Evolutionary conservation across 2,329 filamentous ascomycete species (phyloP).

Genomic region (Colletotrichum trifolii): DNA sequence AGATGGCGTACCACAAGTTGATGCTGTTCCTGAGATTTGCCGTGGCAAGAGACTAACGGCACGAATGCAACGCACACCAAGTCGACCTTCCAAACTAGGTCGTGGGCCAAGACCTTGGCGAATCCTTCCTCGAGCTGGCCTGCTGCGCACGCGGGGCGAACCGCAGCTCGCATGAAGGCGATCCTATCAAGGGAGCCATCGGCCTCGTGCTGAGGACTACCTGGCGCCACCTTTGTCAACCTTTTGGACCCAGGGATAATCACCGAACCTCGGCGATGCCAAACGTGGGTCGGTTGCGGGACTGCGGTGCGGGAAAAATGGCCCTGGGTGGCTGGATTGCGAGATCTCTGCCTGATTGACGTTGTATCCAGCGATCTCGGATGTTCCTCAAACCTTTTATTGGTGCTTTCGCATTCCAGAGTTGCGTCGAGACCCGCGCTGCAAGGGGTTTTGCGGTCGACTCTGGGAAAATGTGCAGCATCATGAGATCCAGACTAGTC

Average conservation of each 20-base stretch:
- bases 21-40: neutral
- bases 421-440: neutral
- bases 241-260: neutral
- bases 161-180: neutral
- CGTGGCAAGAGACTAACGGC: neutral
- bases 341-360: neutral
- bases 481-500: no score
- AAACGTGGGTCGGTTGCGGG: neutral
- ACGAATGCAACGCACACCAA: neutral
- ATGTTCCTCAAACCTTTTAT: neutral
- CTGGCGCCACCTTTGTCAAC: neutral
- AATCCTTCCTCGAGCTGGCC: neutral
- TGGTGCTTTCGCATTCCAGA: constrained; percentile 11
- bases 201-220: neutral
- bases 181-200: neutral
- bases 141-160: neutral
- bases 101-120: neutral
- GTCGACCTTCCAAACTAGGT: neutral
- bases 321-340: neutral
- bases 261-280: neutral
- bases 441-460: constrained; percentile 8
- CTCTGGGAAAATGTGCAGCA: neutral
- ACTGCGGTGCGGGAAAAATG: constrained; percentile 8
- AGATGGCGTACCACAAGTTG: no score
- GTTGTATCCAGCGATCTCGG: neutral